A percentile compares a stretch with the other conserved stretches of the same genome.
Conservation (phyloP, 2,329 filamentous ascomycete species). For the Elsinoe arachidis region DNA sequence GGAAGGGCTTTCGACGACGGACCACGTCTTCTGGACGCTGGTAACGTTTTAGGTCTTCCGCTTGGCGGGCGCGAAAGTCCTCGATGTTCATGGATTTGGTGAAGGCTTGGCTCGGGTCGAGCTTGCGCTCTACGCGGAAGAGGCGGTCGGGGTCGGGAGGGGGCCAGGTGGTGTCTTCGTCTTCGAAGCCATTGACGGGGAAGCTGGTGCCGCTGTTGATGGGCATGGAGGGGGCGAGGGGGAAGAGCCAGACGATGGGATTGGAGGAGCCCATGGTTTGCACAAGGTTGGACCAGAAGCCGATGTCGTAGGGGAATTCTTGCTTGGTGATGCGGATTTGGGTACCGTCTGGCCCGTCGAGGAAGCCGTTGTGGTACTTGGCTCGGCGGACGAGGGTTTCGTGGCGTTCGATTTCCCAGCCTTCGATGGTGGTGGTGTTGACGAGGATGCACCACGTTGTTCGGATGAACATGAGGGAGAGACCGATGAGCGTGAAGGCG, state of each 20-base stretch:
- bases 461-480: constrained; percentile 57
- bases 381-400: constrained; percentile 38
- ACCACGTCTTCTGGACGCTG: constrained; percentile 24
- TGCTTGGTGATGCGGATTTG: constrained; percentile 51
- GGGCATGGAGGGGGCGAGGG: constrained; percentile 48
- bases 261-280: constrained; percentile 68
- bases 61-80: constrained; percentile 47
- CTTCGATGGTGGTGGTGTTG: constrained; percentile 74
- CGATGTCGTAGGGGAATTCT: constrained; percentile 76
- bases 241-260: constrained; percentile 59
- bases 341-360: constrained; percentile 47
- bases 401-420: constrained; percentile 54
- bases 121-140: constrained; percentile 23
- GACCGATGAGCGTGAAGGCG: constrained; percentile 51
- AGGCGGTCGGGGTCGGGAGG: constrained; percentile 44
- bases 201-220: constrained; percentile 49
- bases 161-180: constrained; percentile 36
- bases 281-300: constrained; percentile 62
- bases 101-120: constrained; percentile 27
- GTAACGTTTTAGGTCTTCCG: constrained; percentile 40
- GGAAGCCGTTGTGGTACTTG: constrained; percentile 46
- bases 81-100: constrained; percentile 37
- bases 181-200: constrained; percentile 70
- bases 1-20: constrained; percentile 33
- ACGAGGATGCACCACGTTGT: constrained; percentile 53